phyloP scores from a whole-genome alignment of 169 alveolate species.

The Perkinsus olseni region DNA sequence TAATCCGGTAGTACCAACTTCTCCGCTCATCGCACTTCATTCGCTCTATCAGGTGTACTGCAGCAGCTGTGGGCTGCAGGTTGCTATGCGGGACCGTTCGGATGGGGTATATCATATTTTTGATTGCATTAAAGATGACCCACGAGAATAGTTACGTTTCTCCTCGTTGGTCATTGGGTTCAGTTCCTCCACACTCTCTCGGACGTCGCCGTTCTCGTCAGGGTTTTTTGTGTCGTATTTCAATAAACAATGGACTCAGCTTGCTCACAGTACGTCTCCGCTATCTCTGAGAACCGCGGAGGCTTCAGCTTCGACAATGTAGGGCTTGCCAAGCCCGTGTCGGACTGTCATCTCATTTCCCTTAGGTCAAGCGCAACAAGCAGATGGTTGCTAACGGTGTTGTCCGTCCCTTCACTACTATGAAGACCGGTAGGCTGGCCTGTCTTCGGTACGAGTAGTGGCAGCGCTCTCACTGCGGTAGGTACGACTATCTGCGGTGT shows the following conservation, averaged over 20 bases:
- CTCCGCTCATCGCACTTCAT: background rate
- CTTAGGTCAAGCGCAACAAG: background rate
- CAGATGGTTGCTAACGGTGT: background rate
- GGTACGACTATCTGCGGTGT: conserved; percentile 96
- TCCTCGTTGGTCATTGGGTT: background rate
- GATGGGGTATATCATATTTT: background rate
- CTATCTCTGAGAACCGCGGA: background rate
- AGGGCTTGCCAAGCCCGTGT: background rate
- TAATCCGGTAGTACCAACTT: background rate
- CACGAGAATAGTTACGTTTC: background rate
- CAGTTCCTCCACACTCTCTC: background rate
- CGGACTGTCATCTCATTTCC: background rate
- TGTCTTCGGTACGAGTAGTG: no score
- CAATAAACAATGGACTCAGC: background rate
- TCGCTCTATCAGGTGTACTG: background rate
- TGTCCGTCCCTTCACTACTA: background rate
- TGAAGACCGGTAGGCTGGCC: background rate
- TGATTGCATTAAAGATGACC: background rate
- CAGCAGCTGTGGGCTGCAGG: background rate
- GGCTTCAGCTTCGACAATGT: background rate
- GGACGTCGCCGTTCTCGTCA: background rate
- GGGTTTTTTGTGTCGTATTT: background rate
- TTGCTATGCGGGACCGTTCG: background rate
- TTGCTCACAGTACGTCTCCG: background rate
- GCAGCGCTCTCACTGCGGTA: background rate